phyloP scores from a whole-genome alignment of 2,329 filamentous ascomycete genomes.

The Curvularia sp. region DNA sequence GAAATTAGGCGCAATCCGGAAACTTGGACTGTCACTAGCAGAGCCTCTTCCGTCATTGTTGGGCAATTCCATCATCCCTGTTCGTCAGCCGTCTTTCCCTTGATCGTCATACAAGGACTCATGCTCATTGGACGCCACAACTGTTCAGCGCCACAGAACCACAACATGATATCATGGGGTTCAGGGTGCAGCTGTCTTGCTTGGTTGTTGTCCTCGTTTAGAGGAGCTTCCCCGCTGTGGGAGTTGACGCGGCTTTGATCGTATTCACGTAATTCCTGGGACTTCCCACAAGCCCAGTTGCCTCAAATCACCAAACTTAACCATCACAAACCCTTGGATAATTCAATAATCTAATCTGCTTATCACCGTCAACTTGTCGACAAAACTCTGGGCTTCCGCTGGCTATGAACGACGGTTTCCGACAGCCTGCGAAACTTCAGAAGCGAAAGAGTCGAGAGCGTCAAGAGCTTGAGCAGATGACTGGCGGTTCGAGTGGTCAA shows the following conservation, averaged over 20 bases:
- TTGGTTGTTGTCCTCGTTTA: conserved; percentile 17
- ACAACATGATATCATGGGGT: conserved; percentile 37
- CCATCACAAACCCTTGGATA: background rate
- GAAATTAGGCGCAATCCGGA: conserved; percentile 10
- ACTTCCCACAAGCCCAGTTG: background rate
- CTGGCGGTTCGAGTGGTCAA: conserved; percentile 27
- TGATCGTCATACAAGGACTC: conserved; percentile 18
- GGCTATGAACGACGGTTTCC: conserved; percentile 32
- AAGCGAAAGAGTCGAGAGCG: conserved; percentile 44
- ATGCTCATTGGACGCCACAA: conserved; percentile 34
- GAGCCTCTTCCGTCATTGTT: conserved; percentile 28
- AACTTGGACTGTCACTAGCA: conserved; percentile 15
- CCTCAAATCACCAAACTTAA: background rate
- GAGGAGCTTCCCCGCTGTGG: conserved; percentile 8
- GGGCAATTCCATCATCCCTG: conserved; percentile 31
- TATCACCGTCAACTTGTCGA: background rate
- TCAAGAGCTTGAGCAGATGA: conserved; percentile 36
- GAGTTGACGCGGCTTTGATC: conserved; percentile 7
- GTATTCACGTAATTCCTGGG: conserved; percentile 1
- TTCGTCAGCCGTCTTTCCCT: conserved; percentile 26
- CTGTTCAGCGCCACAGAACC: conserved; percentile 31
- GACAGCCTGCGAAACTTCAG: conserved; percentile 41
- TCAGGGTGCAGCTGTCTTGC: conserved; percentile 18
- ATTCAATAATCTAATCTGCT: background rate
- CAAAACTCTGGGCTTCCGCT: background rate